A percentile compares a stretch with the other conserved stretches of the same genome.
These are phyloP conservation scores for Boletus edulis DNA, from an alignment of 768 basidiomycete genomes.

Conservation along the genomic window DNA sequence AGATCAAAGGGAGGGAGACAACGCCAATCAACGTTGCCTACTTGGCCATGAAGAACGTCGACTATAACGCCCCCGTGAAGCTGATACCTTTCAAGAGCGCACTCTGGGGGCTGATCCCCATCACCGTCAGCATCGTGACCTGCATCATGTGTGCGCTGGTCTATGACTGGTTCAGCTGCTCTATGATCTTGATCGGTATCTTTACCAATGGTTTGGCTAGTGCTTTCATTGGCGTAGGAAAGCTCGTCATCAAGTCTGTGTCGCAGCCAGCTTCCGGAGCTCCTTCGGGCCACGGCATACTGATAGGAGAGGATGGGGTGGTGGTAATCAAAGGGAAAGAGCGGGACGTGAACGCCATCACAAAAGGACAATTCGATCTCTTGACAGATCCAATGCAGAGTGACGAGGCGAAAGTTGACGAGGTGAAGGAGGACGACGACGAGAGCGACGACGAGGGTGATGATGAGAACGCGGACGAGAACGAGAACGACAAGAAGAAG, in stretches of 20 bases:
- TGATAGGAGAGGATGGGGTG: constrained; percentile 17
- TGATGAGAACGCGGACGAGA: too few species aligned
- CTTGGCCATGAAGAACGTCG: constrained; percentile 12
- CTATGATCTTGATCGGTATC: constrained; percentile 33
- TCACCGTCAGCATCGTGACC: constrained; percentile 20
- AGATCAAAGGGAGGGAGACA: constrained; percentile 11
- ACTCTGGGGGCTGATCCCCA: constrained; percentile 24
- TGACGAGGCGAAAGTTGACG: too few species aligned
- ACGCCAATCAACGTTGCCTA: constrained; percentile 12
- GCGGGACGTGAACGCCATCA: constrained; percentile 26
- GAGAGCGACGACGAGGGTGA: too few species aligned
- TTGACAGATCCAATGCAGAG: too few species aligned
- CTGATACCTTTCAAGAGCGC: neutral
- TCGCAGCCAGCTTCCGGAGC: neutral
- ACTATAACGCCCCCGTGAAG: neutral
- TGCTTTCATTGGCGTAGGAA: constrained; percentile 22
- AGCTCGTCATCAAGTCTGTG: constrained; percentile 11
- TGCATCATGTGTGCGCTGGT: constrained; percentile 22
- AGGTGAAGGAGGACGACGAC: too few species aligned
- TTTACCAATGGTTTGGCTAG: constrained; percentile 30
- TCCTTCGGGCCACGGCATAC: constrained; percentile 30
- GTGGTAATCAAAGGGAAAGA: constrained; percentile 28
- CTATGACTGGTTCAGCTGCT: constrained; percentile 29
- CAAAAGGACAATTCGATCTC: constrained; percentile 28
- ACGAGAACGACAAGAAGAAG: neutral